Base-by-base conservation (phyloP, 306 rosid genomes). In the Gastrolobium villosum region DNA sequence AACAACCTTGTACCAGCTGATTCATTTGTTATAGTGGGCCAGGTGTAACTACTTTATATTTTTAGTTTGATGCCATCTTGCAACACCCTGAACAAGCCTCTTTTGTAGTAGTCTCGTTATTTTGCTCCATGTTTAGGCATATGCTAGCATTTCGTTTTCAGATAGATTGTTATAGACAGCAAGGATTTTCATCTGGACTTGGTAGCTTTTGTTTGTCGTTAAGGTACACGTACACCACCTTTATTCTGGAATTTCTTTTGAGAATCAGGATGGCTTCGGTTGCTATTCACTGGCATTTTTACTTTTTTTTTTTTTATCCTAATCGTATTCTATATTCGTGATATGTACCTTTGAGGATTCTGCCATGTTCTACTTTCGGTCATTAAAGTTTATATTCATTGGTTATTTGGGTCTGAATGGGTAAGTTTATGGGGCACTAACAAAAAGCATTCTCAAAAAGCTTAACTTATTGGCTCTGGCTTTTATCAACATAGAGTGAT, bases 401-500 rank as follows among this genome's bases (percentile, higher is more conserved):
- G 83, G 82, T 76, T 76, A 50, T 36, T 10, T 79, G 45, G 64
- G 34, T 63, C 62, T 69, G 1, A 70, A 40, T 46, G 30, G 64
- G 68, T 56, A 77, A 46, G 85, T 68, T 60, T 41, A n/a, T 84
- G 81, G 82, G 72, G 89, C 87, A 65, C 87, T 78, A 43, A 75
- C 7, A 70, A 82, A 78, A 75, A 72, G 84, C 74, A 56, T 73
- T 70, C 62, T 14, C 52, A 11, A 59, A 66, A 32, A 31, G 35
- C 75, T 31, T 59, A 35, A 41, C 64, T 63, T 59, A 56, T 45
- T 7, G 48, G 76, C 10, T 32, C 32, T 66, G 44, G 53, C 46
- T 56, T 59, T 34, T 48, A 66, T 63, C 65, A 65, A 59, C 50
- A 48, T 59, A 1, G 45, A 32, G 79, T 82, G 65, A 69, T 26